phyloP scores from a whole-genome alignment of 305 asterid genomes.

The Fraxinus nigra region DNA sequence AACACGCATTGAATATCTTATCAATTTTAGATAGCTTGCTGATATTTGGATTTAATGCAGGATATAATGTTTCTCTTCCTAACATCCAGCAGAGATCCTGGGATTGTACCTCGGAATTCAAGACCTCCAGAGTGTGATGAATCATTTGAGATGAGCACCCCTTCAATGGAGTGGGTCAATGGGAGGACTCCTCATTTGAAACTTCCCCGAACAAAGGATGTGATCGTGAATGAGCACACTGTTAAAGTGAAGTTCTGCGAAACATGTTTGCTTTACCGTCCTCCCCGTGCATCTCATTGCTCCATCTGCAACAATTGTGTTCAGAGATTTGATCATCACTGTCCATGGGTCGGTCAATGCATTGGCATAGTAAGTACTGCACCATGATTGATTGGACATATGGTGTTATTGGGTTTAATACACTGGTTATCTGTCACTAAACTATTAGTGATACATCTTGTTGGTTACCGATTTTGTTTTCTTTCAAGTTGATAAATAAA shows the following conservation, averaged over 20 bases:
- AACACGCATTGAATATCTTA: not conserved
- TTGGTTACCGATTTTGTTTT: not conserved
- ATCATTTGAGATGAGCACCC: constrained; percentile 41
- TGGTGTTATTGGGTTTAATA: not conserved
- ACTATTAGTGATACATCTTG: not conserved
- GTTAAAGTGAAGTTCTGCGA: constrained; percentile 70
- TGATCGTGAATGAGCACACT: constrained; percentile 54
- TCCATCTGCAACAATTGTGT: constrained; percentile 70
- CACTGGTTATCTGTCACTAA: not conserved
- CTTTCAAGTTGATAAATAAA: not conserved
- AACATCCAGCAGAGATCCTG: constrained; percentile 77
- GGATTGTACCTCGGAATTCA: constrained; percentile 63
- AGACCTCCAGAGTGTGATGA: constrained; percentile 60
- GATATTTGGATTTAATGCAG: constrained; percentile 37
- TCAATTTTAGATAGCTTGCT: not conserved
- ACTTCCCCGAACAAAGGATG: constrained; percentile 61
- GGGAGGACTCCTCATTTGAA: constrained; percentile 57
- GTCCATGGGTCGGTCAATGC: constrained; percentile 86
- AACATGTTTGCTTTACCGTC: constrained; percentile 65
- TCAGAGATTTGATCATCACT: constrained; percentile 70
- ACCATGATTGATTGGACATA: not conserved
- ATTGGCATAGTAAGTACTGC: constrained; percentile 59
- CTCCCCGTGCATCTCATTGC: constrained; percentile 88
- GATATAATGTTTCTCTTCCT: constrained; percentile 55
- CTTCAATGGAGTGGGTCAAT: constrained; percentile 70